These are phyloP conservation scores for Gomphus bonarii DNA, from an alignment of 1,284 basidiomycete genomes.

Conservation along the genomic window DNA sequence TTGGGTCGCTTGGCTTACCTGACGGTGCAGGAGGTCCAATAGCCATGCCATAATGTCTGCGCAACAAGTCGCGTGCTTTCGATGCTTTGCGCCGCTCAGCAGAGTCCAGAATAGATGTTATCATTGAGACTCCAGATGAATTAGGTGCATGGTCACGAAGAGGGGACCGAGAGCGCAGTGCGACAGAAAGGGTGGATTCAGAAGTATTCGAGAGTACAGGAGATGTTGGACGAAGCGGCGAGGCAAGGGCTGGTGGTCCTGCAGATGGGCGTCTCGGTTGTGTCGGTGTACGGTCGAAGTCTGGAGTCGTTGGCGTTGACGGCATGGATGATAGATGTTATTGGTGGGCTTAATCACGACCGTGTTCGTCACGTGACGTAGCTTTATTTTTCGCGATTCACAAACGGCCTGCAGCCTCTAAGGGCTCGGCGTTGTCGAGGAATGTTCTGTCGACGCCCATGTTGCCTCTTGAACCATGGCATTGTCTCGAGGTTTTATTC, in stretches of 20 bases:
- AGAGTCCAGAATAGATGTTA: slow-evolving; percentile 8
- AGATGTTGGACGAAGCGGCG: slow-evolving; percentile 14
- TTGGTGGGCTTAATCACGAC: too few relatives aligned
- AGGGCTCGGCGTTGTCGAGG: background rate
- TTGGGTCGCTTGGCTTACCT: slow-evolving; percentile 53
- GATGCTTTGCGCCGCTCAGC: slow-evolving; percentile 31
- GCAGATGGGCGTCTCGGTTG: slow-evolving; percentile 2
- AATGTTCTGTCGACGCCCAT: slow-evolving; percentile 5
- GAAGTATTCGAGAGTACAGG: slow-evolving; percentile 10
- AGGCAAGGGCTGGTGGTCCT: slow-evolving; percentile 13
- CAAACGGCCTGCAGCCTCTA: background rate
- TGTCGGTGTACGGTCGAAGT: slow-evolving; percentile 3
- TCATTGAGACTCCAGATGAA: slow-evolving; percentile 22
- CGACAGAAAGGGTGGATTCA: slow-evolving; percentile 12
- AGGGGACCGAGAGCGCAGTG: slow-evolving; percentile 3
- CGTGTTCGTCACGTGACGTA: background rate
- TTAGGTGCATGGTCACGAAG: slow-evolving; percentile 6
- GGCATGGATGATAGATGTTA: background rate
- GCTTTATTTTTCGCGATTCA: background rate
- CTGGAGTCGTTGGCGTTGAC: slow-evolving; percentile 5
- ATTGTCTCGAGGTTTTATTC: background rate
- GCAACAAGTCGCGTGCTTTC: slow-evolving; percentile 61
- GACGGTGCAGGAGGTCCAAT: slow-evolving; percentile 53
- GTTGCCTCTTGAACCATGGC: background rate
- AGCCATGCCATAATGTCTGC: slow-evolving; percentile 77